Conservation (phyloP, 2,329 filamentous ascomycete genomes). For the Clonostachys solani region DNA sequence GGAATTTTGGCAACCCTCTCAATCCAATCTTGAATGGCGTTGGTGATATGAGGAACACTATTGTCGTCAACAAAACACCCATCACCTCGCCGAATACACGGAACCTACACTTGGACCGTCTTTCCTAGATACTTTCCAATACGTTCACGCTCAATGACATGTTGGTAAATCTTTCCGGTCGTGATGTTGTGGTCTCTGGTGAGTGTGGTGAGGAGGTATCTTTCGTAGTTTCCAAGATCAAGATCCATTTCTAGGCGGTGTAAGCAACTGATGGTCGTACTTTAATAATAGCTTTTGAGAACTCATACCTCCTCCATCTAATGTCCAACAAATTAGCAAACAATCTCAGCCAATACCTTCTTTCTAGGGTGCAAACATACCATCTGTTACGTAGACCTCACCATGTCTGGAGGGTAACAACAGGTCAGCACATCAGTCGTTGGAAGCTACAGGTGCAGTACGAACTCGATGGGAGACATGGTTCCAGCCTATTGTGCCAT, state of each 20-base stretch:
- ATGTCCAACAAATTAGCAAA: no score
- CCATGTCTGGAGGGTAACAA: constrained; percentile 13
- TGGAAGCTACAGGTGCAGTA: background rate
- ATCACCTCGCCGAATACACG: background rate
- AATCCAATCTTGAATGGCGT: constrained; percentile 91
- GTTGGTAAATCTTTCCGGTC: constrained; percentile 91
- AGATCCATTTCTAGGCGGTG: constrained; percentile 31
- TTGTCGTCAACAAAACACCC: background rate
- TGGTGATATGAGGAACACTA: constrained; percentile 79
- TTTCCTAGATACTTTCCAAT: constrained; percentile 77
- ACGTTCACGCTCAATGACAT: constrained; percentile 49
- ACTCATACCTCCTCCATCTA: no score
- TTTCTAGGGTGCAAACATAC: no score
- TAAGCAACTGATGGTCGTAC: no score
- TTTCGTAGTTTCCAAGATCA: constrained; percentile 55
- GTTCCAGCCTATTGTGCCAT: constrained; percentile 11
- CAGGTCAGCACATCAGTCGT: background rate
- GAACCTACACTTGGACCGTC: constrained; percentile 62
- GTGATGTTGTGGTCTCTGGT: constrained; percentile 93
- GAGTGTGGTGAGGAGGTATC: constrained; percentile 68
- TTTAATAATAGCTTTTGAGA: no score
- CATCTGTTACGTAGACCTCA: constrained; percentile 35
- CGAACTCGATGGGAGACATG: background rate
- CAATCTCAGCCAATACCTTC: no score
- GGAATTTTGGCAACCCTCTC: constrained; percentile 79